A percentile compares a stretch with the other conserved stretches of the same genome.
phyloP scores from a whole-genome alignment of 768 basidiomycete genomes.

The Psilocybe azurescens region DNA sequence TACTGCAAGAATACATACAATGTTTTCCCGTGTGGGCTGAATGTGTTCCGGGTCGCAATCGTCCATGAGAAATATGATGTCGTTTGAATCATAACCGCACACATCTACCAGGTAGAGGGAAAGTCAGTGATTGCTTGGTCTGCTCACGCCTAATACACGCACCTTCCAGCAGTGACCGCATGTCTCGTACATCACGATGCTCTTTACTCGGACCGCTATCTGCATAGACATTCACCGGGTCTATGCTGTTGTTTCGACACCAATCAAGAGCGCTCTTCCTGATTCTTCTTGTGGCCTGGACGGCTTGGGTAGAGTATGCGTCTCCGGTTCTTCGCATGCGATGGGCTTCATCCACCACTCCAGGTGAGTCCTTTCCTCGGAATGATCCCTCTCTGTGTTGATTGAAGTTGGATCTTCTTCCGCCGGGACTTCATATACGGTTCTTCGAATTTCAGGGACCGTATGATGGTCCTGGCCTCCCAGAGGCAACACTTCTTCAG shows the following conservation, averaged over 20 bases:
- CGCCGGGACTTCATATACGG: too few relatives aligned
- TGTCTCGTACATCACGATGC: conserved; percentile 33
- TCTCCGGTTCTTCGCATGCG: not conserved
- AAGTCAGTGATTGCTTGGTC: not conserved
- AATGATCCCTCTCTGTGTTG: too few relatives aligned
- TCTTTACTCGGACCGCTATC: not conserved
- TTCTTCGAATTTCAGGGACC: too few relatives aligned
- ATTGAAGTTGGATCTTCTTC: too few relatives aligned
- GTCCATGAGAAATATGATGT: conserved; percentile 52
- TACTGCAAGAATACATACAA: conserved; percentile 36
- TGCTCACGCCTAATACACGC: conserved; percentile 10
- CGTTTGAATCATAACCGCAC: conserved; percentile 40
- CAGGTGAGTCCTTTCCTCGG: too few relatives aligned
- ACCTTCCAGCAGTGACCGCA: conserved; percentile 41
- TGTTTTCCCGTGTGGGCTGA: conserved; percentile 48
- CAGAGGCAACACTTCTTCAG: too few relatives aligned
- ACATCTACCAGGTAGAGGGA: conserved; percentile 10
- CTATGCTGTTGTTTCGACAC: conserved; percentile 16
- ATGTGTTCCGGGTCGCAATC: conserved; percentile 28
- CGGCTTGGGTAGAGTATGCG: not conserved
- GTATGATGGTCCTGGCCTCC: too few relatives aligned
- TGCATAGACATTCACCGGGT: not conserved
- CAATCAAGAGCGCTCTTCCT: conserved; percentile 37
- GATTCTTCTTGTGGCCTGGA: not conserved
- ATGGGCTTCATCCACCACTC: too few relatives aligned